Evolutionary conservation across 2,329 filamentous ascomycete genomes (phyloP).

Genomic region (Bimuria novae-zelandiae): DNA sequence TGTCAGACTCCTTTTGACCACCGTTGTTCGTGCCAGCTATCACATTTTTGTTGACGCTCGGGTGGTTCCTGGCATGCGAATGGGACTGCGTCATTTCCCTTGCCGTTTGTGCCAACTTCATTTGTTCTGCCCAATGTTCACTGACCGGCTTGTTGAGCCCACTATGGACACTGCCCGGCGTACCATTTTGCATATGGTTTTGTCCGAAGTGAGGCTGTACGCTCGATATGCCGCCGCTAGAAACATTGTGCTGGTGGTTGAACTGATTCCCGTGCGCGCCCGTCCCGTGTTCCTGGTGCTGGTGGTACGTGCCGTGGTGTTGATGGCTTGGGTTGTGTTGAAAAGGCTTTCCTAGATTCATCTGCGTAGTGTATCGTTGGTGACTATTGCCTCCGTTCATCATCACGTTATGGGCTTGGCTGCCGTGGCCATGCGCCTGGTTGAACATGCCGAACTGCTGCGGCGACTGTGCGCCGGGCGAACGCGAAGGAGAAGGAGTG

Average conservation of each 20-base stretch:
- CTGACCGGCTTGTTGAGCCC: conserved; percentile 62
- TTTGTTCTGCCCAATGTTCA: conserved; percentile 85
- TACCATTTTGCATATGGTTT: conserved; percentile 64
- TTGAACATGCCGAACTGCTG: conserved; percentile 70
- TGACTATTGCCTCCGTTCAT: conserved; percentile 72
- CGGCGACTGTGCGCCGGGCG: conserved; percentile 58
- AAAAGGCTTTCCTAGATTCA: conserved; percentile 72
- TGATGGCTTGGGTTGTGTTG: conserved; percentile 61
- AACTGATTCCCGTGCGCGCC: conserved; percentile 59
- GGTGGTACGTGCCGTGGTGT: conserved; percentile 61
- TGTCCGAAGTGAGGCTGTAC: conserved; percentile 66
- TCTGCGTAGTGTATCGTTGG: conserved; percentile 57
- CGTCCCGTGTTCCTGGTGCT: conserved; percentile 60
- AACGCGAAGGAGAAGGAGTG: conserved; percentile 63
- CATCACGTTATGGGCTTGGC: conserved; percentile 75
- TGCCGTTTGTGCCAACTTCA: conserved; percentile 78
- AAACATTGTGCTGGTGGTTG: conserved; percentile 66
- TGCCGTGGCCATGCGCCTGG: conserved; percentile 59
- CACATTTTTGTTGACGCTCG: conserved; percentile 71
- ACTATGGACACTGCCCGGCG: conserved; percentile 59
- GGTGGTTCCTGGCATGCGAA: conserved; percentile 75
- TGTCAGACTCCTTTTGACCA: conserved; percentile 54
- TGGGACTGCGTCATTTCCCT: conserved; percentile 69
- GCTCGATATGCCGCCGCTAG: conserved; percentile 65
- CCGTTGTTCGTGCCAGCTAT: conserved; percentile 58